Conservation (phyloP, 2,329 filamentous ascomycete genomes). For the Metarhizium brunneum region DNA sequence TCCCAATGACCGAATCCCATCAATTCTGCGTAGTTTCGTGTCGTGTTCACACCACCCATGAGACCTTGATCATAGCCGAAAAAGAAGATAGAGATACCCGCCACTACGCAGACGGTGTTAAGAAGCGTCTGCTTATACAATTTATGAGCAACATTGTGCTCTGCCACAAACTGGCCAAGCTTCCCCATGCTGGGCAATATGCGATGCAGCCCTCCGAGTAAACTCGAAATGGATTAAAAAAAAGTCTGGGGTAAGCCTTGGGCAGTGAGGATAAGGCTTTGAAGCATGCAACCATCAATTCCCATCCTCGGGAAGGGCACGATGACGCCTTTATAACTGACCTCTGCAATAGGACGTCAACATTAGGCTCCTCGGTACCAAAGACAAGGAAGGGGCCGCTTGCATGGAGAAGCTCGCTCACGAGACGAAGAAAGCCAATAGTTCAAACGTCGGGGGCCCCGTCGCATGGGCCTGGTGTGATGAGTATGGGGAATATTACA, state of each 20-base stretch:
- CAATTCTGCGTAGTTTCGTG: slow-evolving; percentile 29
- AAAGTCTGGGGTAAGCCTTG: no score
- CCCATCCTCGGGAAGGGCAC: not conserved
- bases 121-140: slow-evolving; percentile 47
- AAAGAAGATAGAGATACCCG: slow-evolving; percentile 40
- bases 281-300: no score
- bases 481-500: not conserved
- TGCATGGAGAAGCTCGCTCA: not conserved
- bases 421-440: not conserved
- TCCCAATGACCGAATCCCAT: slow-evolving; percentile 40
- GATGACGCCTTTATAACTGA: not conserved
- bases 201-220: not conserved
- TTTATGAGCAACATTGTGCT: slow-evolving; percentile 34
- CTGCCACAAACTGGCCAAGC: slow-evolving; percentile 4
- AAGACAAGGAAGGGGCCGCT: not conserved
- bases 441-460: not conserved
- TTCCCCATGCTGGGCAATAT: not conserved
- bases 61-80: slow-evolving; percentile 45
- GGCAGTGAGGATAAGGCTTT: no score
- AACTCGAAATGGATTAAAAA: no score
- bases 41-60: slow-evolving; percentile 40
- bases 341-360: not conserved
- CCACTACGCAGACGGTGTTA: slow-evolving; percentile 53
- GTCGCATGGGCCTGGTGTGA: not conserved
- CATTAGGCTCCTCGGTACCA: not conserved